phyloP scores from a whole-genome alignment of 1,284 basidiomycete genomes.

The Ganoderma sinense region DNA sequence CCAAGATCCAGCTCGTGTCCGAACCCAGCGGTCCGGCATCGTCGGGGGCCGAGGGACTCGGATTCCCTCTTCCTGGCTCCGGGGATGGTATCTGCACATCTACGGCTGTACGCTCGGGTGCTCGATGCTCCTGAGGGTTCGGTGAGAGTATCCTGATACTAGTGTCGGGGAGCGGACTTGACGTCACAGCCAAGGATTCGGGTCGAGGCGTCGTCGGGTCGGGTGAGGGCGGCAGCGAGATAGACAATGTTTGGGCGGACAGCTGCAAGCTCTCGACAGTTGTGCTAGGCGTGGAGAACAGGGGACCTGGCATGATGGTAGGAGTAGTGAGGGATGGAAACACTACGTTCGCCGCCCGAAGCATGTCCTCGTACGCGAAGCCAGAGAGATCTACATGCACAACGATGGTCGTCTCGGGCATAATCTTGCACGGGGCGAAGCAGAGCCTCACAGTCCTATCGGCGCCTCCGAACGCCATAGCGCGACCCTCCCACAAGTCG shows the following conservation, averaged over 20 bases:
- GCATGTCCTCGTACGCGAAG: constrained; percentile 6
- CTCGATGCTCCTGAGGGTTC: not conserved
- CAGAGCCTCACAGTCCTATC: constrained; percentile 10
- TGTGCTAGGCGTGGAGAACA: not conserved
- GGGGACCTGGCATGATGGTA: not conserved
- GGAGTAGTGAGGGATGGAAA: not conserved
- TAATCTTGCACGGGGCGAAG: constrained; percentile 3
- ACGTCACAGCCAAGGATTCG: not conserved
- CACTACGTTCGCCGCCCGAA: constrained; percentile 7
- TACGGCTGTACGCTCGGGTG: not conserved
- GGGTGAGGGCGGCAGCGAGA: not conserved
- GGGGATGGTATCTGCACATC: not conserved
- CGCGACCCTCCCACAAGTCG: not conserved
- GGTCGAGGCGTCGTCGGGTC: not conserved
- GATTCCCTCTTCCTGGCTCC: not conserved
- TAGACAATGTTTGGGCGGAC: not conserved
- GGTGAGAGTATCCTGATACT: not conserved
- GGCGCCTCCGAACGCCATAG: constrained; percentile 4
- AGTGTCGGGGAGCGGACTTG: not conserved
- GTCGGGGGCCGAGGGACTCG: not conserved
- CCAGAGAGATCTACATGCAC: constrained; percentile 5
- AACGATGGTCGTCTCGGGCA: constrained; percentile 4
- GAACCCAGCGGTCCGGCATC: not conserved
- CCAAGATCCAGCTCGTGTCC: not conserved
- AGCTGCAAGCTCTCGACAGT: not conserved